phyloP scores from a whole-genome alignment of 768 basidiomycete species.

The Macrolepiota albuminosa region DNA sequence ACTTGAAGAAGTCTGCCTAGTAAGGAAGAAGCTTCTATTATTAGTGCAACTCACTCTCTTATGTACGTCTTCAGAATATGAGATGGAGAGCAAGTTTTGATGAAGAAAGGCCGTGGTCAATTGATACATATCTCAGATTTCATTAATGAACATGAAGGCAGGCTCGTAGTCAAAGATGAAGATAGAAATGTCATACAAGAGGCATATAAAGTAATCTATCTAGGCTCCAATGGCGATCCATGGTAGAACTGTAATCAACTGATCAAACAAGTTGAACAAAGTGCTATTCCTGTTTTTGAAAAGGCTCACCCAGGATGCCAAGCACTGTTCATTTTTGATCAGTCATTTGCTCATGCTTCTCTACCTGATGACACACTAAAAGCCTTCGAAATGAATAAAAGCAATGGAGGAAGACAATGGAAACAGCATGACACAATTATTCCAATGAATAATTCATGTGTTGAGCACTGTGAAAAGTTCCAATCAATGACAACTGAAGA shows the following conservation, averaged over 20 bases:
- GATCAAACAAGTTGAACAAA: too few relatives aligned
- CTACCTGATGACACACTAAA: slow-evolving; percentile 27
- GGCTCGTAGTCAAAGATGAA: too few relatives aligned
- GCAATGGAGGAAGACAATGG: slow-evolving; percentile 23
- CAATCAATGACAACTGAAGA: slow-evolving; percentile 32
- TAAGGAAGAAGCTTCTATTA: not conserved
- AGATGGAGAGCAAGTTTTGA: not conserved
- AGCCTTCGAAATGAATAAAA: slow-evolving; percentile 28
- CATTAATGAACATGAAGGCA: too few relatives aligned
- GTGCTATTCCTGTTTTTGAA: slow-evolving; percentile 20
- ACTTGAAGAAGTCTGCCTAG: not conserved
- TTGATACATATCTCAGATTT: slow-evolving; percentile 14
- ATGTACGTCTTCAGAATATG: not conserved
- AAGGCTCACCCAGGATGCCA: slow-evolving; percentile 19
- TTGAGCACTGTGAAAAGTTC: slow-evolving; percentile 17
- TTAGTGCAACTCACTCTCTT: not conserved
- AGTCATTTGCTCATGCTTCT: slow-evolving; percentile 29
- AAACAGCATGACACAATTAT: slow-evolving; percentile 23
- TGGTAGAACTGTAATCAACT: too few relatives aligned
- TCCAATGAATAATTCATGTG: slow-evolving; percentile 21
- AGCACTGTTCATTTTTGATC: slow-evolving; percentile 6
- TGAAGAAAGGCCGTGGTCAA: slow-evolving; percentile 26
- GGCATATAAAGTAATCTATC: too few relatives aligned
- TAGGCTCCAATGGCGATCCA: too few relatives aligned
- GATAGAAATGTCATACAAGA: too few relatives aligned